A percentile compares a stretch with the other conserved stretches of the same genome.
Evolutionary conservation across 2,329 filamentous ascomycete species (phyloP).

Genomic region (Diaporthe sp.): DNA sequence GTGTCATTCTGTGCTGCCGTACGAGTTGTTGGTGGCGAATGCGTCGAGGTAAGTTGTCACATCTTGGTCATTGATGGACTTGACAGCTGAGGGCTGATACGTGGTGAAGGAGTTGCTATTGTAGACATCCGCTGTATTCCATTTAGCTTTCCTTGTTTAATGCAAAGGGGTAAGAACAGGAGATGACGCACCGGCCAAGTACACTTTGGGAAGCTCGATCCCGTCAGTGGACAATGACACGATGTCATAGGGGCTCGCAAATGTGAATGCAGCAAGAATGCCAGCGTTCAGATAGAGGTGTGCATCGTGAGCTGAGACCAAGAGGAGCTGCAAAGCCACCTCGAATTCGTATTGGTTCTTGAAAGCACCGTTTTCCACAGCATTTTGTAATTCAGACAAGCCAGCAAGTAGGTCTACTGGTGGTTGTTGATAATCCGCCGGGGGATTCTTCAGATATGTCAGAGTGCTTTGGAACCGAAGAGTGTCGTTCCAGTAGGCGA

Average conservation of each 20-base stretch:
- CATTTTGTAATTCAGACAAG: conserved; percentile 49
- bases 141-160: conserved; percentile 35
- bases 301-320: conserved; percentile 52
- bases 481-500: conserved; percentile 10
- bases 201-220: conserved; percentile 51
- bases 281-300: conserved; percentile 51
- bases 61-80: conserved; percentile 51
- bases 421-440: conserved; percentile 47
- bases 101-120: conserved; percentile 29
- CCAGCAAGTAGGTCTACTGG: conserved; percentile 51
- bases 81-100: conserved; percentile 45
- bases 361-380: conserved; percentile 51
- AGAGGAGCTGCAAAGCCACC: conserved; percentile 50
- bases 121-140: neutral
- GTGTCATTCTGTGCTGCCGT: conserved; percentile 55
- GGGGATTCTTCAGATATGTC: neutral
- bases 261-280: conserved; percentile 50
- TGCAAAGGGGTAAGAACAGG: neutral
- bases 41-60: conserved; percentile 47
- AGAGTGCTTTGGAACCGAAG: conserved; percentile 15
- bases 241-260: conserved; percentile 49
- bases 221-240: conserved; percentile 52
- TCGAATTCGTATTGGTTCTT: conserved; percentile 56
- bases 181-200: conserved; percentile 42
- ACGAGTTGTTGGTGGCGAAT: conserved; percentile 52